These are phyloP conservation scores for Fusarium pseudocircinatum DNA, from an alignment of 2,329 filamentous ascomycete genomes.

Conservation along the genomic window DNA sequence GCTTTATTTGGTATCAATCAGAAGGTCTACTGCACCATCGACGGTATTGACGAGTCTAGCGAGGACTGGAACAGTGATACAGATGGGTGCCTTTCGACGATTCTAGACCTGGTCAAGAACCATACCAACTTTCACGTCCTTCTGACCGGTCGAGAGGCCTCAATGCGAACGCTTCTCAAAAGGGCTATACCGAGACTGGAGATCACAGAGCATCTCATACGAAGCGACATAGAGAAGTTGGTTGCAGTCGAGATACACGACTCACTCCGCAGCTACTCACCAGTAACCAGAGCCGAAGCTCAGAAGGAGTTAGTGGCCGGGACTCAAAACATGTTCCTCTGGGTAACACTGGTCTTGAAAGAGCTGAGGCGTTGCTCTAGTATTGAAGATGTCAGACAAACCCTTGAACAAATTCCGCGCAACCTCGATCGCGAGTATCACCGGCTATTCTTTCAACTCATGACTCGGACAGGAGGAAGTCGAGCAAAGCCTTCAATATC, in stretches of 20 bases:
- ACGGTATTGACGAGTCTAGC: neutral
- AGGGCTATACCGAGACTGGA: rapidly evolving
- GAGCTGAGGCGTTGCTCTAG: neutral
- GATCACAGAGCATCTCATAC: neutral
- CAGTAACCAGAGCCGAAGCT: rapidly evolving
- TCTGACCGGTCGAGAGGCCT: neutral
- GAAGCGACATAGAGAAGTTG: rapidly evolving
- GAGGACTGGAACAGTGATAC: neutral
- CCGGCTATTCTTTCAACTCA: neutral
- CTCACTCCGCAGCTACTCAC: rapidly evolving
- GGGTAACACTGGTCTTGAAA: neutral
- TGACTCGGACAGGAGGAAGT: neutral
- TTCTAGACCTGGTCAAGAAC: neutral
- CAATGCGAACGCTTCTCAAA: neutral
- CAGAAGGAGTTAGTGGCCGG: neutral
- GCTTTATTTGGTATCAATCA: neutral
- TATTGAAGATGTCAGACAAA: neutral
- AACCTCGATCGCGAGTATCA: neutral
- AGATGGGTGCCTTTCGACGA: neutral
- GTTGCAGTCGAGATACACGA: too few relatives aligned
- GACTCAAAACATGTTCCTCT: neutral
- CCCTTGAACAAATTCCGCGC: neutral
- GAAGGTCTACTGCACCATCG: neutral
- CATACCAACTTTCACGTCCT: neutral
- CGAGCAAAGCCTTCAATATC: neutral